Base-by-base conservation (phyloP, 768 basidiomycete genomes). In the Phaeolepiota aurea region DNA sequence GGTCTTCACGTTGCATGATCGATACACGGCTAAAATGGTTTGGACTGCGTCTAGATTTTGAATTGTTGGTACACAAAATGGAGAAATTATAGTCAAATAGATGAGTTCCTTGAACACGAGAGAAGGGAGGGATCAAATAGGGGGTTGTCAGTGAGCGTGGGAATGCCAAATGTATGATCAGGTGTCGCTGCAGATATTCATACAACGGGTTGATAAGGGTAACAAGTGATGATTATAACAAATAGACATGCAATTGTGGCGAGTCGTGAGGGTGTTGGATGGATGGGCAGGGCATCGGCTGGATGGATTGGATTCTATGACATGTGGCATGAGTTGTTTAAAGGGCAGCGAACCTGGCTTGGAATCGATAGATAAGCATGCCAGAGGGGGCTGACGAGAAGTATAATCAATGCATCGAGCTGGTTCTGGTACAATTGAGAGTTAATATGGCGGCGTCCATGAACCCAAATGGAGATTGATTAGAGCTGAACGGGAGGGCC, bases 341-440 rank as follows among this genome's bases (percentile, higher is more conserved):
- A n/a, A 28, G 25, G 25, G 25, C 25, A 28, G 25, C 25, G n/a
- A n/a, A n/a, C n/a, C n/a, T n/a, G n/a, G n/a, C n/a, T n/a, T n/a
- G n/a, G 25, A 28, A 28, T 28, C n/a, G 25, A 28, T 28, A 28
- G n/a, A 7, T 7, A 7, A 7, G 25, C n/a, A 28, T 28, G n/a
- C n/a, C 25, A n/a, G 7, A 28, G 25, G n/a, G n/a, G 7, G 25
- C n/a, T n/a, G 25, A 28, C n/a, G 25, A 7, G n/a, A 7, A 7
- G n/a, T 28, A 28, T 7, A 28, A 28, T 7, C 25, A 28, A 7
- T 28, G 25, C 7, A 28, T 28, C 15, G 33, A 15, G 16, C 15
- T 9, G 40, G 32, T 34, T 41, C 30, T 41, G 33, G 40, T 41
- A 41, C 40, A 41, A 5, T 41, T 25, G 28, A 13, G 28, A 5